phyloP scores from a whole-genome alignment of 345 rosid genomes.

The Stellera chamaejasme region DNA sequence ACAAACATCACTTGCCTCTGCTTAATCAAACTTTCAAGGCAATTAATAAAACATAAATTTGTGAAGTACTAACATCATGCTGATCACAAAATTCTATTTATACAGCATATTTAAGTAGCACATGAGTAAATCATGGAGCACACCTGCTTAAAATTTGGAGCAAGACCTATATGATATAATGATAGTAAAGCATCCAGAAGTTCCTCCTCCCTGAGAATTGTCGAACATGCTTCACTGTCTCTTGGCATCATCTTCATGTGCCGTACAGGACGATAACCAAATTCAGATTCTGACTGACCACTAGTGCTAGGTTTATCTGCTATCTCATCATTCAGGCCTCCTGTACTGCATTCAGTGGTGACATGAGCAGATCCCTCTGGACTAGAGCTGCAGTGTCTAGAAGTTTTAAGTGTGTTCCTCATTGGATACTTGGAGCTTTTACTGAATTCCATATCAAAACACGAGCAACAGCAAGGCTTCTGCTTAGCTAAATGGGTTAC shows the following conservation, averaged over 20 bases:
- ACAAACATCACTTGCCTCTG: no score
- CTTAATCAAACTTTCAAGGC: no score
- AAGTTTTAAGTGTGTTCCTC: slow-evolving; percentile 44
- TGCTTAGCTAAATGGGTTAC: slow-evolving; percentile 66
- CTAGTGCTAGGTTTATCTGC: slow-evolving; percentile 91
- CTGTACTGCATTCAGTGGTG: slow-evolving; percentile 72
- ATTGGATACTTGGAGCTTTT: slow-evolving; percentile 58
- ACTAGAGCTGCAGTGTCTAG: slow-evolving; percentile 51
- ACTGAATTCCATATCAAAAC: slow-evolving; percentile 55
- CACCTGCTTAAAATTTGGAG: slow-evolving; percentile 97
- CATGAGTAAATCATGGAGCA: slow-evolving; percentile 1
- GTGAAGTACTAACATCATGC: no score
- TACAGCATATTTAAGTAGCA: no score
- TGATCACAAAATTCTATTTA: no score
- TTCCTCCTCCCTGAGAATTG: slow-evolving; percentile 80
- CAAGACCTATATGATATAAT: slow-evolving; percentile 84
- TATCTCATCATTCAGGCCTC: slow-evolving; percentile 77
- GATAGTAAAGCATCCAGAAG: slow-evolving; percentile 71
- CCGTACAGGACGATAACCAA: slow-evolving; percentile 58
- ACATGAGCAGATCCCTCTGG: slow-evolving; percentile 85
- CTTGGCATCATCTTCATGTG: slow-evolving; percentile 41
- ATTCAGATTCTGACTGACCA: slow-evolving; percentile 76
- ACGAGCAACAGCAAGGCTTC: slow-evolving; percentile 94
- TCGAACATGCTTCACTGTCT: slow-evolving; percentile 51
- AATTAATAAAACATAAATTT: no score